A percentile compares a stretch with the other conserved stretches of the same genome.
Conservation (phyloP, 2,329 filamentous ascomycete species). For the Coniella vitis region DNA sequence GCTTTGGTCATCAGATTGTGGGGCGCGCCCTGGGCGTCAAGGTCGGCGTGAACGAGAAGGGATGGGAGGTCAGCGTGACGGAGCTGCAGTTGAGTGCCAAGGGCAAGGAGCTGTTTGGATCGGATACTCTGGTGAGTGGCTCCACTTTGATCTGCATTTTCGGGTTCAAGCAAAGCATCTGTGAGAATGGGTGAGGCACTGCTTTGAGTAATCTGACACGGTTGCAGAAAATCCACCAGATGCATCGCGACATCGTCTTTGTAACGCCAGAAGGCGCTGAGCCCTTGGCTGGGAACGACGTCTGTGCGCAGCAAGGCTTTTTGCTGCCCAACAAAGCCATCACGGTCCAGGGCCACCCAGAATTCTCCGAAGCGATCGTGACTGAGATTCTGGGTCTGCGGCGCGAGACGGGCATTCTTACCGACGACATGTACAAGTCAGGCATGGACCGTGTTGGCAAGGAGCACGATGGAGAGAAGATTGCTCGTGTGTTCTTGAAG, state of each 20-base stretch:
- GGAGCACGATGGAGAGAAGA: conserved; percentile 71
- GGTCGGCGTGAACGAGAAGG: conserved; percentile 59
- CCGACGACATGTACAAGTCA: conserved; percentile 61
- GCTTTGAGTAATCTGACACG: neutral
- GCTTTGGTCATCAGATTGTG: conserved; percentile 84
- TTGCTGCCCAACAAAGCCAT: conserved; percentile 61
- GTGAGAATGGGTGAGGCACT: neutral
- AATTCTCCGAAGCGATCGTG: conserved; percentile 69
- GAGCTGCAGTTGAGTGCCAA: conserved; percentile 59
- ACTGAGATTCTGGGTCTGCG: conserved; percentile 59
- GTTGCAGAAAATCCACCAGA: conserved; percentile 57
- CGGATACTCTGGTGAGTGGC: conserved; percentile 47
- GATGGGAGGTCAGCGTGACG: conserved; percentile 78
- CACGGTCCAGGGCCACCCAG: conserved; percentile 80
- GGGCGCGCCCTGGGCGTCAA: conserved; percentile 62
- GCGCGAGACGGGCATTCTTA: conserved; percentile 60
- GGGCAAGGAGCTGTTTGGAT: conserved; percentile 66
- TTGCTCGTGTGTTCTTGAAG: conserved; percentile 66
- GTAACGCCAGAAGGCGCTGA: conserved; percentile 55
- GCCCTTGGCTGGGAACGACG: conserved; percentile 55
- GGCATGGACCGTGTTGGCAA: conserved; percentile 58
- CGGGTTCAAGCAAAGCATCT: no score
- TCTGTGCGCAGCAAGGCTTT: conserved; percentile 75
- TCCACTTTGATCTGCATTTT: no score
- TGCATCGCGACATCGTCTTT: conserved; percentile 75